Conservation (phyloP, 257 asterid species). For the Solanum pinnatisectum region DNA sequence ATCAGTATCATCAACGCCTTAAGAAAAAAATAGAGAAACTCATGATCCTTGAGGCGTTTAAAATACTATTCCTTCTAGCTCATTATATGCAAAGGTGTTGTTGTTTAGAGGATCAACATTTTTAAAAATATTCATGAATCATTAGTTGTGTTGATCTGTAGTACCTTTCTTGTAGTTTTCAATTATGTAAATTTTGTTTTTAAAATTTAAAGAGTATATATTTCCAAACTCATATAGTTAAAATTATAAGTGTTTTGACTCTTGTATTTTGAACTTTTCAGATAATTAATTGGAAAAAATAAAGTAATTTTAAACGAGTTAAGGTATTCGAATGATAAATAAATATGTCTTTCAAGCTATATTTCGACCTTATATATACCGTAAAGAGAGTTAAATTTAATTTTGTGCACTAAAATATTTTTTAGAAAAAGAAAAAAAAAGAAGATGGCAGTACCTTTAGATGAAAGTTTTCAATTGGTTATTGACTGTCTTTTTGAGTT, state of each 20-base stretch:
- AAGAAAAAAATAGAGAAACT: neutral
- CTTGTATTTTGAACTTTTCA: too few species aligned
- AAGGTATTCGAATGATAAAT: neutral
- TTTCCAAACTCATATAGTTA: neutral
- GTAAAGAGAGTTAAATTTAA: neutral
- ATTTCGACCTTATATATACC: neutral
- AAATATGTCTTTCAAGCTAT: neutral
- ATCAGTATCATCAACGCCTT: neutral
- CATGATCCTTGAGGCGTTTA: neutral
- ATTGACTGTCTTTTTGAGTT: too few species aligned
- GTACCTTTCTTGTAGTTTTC: neutral
- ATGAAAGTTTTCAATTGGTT: too few species aligned
- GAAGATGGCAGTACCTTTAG: neutral
- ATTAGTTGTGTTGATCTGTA: neutral
- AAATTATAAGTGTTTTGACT: neutral
- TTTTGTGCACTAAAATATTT: neutral
- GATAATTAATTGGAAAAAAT: neutral
- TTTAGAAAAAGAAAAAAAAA: neutral
- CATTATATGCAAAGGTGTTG: neutral
- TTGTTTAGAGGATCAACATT: neutral
- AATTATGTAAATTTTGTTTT: neutral
- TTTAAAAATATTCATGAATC: neutral
- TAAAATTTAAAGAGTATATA: neutral
- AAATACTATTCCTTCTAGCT: neutral
- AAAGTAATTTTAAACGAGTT: neutral